phyloP scores from a whole-genome alignment of 352 stramenopile genomes.

The Pythium oligandrum region DNA sequence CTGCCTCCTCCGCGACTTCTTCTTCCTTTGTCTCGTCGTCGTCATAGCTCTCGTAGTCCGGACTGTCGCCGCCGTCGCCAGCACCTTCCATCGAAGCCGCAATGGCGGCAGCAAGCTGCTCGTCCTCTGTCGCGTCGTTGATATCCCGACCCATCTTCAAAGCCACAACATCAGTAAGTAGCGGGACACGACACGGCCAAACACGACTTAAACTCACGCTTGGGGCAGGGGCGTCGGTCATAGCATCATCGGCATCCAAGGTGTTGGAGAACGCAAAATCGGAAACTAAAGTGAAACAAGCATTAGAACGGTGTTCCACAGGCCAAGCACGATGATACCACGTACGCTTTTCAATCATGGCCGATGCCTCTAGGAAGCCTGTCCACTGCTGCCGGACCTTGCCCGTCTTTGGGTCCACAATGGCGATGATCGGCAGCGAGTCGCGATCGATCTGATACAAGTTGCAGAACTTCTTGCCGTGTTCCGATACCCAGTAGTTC shows the following conservation, averaged over 20 bases:
- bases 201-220: too few species aligned
- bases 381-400: constrained; percentile 63
- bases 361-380: constrained; percentile 61
- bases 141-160: constrained; percentile 17
- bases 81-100: constrained; percentile 55
- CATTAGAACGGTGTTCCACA: too few species aligned
- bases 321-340: neutral
- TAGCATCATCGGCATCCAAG: constrained; percentile 5
- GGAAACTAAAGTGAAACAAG: constrained; percentile 7
- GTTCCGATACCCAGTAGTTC: constrained; percentile 74
- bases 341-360: constrained; percentile 74
- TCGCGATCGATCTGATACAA: constrained; percentile 76
- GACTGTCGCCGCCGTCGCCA: too few species aligned
- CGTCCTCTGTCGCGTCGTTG: constrained; percentile 64
- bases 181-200: too few species aligned
- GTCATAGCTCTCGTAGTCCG: constrained; percentile 6
- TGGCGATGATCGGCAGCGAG: constrained; percentile 59
- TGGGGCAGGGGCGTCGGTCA: too few species aligned
- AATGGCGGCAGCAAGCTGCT: constrained; percentile 76
- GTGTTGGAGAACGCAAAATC: constrained; percentile 20
- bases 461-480: constrained; percentile 80
- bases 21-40: constrained; percentile 40
- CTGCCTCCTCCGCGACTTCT: constrained; percentile 17
- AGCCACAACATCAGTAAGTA: too few species aligned
- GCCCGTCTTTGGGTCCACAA: constrained; percentile 75